Conservation (phyloP, 73 alveolate genomes). For the Paramecium pentaurelia region DNA sequence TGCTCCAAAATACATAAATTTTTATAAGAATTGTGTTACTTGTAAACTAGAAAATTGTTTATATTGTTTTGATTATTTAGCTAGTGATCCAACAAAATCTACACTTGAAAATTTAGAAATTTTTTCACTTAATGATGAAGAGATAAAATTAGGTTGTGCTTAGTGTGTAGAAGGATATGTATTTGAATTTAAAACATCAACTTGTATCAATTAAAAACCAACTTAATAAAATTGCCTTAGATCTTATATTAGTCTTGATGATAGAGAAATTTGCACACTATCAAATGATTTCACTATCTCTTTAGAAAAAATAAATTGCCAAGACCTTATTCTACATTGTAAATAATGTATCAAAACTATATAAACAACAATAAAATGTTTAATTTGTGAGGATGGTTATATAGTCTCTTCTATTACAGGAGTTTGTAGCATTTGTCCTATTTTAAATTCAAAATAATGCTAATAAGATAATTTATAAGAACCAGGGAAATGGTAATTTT, state of each 20-base stretch:
- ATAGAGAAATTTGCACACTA: not conserved
- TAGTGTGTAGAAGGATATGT: not conserved
- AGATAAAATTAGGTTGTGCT: not conserved
- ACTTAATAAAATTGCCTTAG: not conserved
- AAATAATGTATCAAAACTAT: not conserved
- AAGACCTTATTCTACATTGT: not conserved
- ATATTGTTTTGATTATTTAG: not conserved
- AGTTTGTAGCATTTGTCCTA: not conserved
- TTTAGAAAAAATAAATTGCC: not conserved
- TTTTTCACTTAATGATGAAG: not conserved
- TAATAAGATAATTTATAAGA: not conserved
- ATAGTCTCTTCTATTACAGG: not conserved
- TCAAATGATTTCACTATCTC: not conserved
- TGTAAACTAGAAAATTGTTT: not conserved
- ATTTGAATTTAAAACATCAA: not conserved
- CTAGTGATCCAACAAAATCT: not conserved
- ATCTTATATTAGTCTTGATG: not conserved
- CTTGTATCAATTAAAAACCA: not conserved
- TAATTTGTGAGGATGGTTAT: not conserved
- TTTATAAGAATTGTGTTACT: not conserved
- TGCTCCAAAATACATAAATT: not conserved
- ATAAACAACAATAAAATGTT: not conserved
- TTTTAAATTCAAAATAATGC: not conserved
- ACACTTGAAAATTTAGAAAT: not conserved
- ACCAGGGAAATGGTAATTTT: not conserved